Evolutionary conservation across 495 filamentous ascomycete genomes (phyloP).

Genomic region (Astrothelium macrocarpum): DNA sequence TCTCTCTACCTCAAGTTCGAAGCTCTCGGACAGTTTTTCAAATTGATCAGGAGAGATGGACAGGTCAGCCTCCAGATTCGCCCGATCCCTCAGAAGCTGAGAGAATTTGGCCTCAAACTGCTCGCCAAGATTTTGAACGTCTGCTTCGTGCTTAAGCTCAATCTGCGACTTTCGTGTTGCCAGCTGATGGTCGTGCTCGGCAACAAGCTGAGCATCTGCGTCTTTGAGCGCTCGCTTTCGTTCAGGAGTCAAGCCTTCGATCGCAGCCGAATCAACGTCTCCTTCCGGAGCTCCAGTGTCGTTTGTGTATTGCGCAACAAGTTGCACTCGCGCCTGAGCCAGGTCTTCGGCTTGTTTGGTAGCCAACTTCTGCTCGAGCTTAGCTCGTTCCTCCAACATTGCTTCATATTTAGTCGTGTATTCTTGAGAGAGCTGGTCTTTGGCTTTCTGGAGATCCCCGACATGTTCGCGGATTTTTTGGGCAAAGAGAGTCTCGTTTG

Average conservation of each 20-base stretch:
- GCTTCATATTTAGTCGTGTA: conserved; percentile 20
- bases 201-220: conserved; percentile 19
- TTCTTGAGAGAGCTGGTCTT: conserved; percentile 19
- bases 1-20: conserved; percentile 14
- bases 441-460: conserved; percentile 19
- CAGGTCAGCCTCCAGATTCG: conserved; percentile 19
- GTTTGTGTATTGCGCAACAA: conserved; percentile 15
- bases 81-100: conserved; percentile 16
- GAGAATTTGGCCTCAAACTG: conserved; percentile 20
- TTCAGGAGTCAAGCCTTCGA: conserved; percentile 12
- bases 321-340: conserved; percentile 14
- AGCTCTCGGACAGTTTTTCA: conserved; percentile 18
- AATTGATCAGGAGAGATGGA: conserved; percentile 15
- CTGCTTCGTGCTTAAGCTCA: conserved; percentile 18
- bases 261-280: conserved; percentile 9
- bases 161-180: conserved; percentile 23
- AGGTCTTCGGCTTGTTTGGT: conserved; percentile 15
- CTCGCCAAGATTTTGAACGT: conserved; percentile 18
- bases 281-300: conserved; percentile 1
- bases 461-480: conserved; percentile 25
- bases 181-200: conserved; percentile 18
- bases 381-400: conserved; percentile 12
- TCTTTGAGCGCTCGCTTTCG: conserved; percentile 15
- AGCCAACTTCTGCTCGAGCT: conserved; percentile 15
- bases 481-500: conserved; percentile 23